A percentile compares a stretch with the other conserved stretches of the same genome.
Evolutionary conservation across 2,329 filamentous ascomycete genomes (phyloP).

Genomic region (Colletotrichum tropicicola): DNA sequence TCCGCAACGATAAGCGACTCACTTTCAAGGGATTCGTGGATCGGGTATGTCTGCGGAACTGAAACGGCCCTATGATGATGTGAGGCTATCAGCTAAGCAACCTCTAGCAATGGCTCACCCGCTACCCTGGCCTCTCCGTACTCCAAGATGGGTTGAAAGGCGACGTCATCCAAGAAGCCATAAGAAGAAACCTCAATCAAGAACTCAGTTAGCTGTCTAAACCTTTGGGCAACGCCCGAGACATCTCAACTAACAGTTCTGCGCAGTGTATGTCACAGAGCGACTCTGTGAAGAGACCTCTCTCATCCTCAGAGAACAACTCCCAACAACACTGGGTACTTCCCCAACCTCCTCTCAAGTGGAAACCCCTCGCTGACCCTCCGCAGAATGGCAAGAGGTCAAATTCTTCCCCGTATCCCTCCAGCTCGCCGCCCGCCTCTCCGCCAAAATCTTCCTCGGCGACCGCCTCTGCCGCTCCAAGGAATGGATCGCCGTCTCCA

Average conservation of each 20-base stretch:
- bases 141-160: constrained; percentile 1
- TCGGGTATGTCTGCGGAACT: background rate
- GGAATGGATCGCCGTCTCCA: constrained; percentile 54
- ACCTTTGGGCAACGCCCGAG: accelerated
- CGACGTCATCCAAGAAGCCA: constrained; percentile 3
- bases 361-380: background rate
- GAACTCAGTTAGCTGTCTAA: background rate
- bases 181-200: constrained; percentile 5
- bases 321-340: background rate
- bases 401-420: constrained; percentile 5
- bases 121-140: background rate
- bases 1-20: constrained; percentile 2
- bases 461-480: constrained; percentile 52
- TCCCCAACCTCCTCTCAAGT: background rate
- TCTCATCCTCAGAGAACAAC: constrained; percentile 6
- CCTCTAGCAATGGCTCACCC: constrained; percentile 13
- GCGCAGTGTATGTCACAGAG: constrained; percentile 1
- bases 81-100: background rate
- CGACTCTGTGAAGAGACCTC: constrained; percentile 1
- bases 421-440: constrained; percentile 54
- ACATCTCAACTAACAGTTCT: background rate
- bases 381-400: constrained; percentile 34
- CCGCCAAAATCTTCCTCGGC: constrained; percentile 59
- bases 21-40: constrained; percentile 10
- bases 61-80: background rate